Evolutionary conservation across 352 stramenopile genomes (phyloP).

Genomic region (Pythium coloratum): DNA sequence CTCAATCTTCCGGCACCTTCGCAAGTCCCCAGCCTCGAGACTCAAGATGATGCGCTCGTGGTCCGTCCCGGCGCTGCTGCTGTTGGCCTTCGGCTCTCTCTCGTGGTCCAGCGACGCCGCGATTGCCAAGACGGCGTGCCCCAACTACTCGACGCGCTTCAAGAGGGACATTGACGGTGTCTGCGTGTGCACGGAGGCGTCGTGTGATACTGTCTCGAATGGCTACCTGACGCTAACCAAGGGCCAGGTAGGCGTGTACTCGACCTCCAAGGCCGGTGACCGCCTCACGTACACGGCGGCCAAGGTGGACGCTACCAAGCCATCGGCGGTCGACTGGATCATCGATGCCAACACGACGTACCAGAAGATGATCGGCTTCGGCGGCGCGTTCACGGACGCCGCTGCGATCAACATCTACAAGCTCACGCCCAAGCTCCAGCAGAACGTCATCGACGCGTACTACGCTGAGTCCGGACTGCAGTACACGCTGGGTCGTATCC

Average conservation of each 20-base stretch:
- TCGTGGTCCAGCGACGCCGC: neutral
- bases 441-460: slow-evolving; percentile 76
- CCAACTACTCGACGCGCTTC: slow-evolving; percentile 42
- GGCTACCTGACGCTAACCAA: slow-evolving; percentile 37
- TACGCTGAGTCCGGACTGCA: slow-evolving; percentile 70
- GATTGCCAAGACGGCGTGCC: slow-evolving; percentile 24
- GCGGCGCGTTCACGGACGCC: slow-evolving; percentile 87
- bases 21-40: neutral
- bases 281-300: slow-evolving; percentile 34
- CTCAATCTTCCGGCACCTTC: neutral
- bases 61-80: slow-evolving; percentile 10
- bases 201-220: slow-evolving; percentile 53
- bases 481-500: slow-evolving; percentile 81
- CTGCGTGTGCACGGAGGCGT: slow-evolving; percentile 49
- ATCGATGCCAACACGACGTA: slow-evolving; percentile 49
- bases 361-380: slow-evolving; percentile 87
- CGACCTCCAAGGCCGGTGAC: slow-evolving; percentile 43
- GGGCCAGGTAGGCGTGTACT: slow-evolving; percentile 39
- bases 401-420: slow-evolving; percentile 79
- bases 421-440: slow-evolving; percentile 55
- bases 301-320: neutral
- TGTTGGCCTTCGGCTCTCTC: slow-evolving; percentile 6
- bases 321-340: slow-evolving; percentile 14
- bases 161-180: slow-evolving; percentile 47
- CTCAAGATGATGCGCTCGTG: slow-evolving; percentile 22